Evolutionary conservation across 331 rosid species (phyloP), one percentile per base, ranked within the genome.

Genomic region (Malus hybrid): DNA sequence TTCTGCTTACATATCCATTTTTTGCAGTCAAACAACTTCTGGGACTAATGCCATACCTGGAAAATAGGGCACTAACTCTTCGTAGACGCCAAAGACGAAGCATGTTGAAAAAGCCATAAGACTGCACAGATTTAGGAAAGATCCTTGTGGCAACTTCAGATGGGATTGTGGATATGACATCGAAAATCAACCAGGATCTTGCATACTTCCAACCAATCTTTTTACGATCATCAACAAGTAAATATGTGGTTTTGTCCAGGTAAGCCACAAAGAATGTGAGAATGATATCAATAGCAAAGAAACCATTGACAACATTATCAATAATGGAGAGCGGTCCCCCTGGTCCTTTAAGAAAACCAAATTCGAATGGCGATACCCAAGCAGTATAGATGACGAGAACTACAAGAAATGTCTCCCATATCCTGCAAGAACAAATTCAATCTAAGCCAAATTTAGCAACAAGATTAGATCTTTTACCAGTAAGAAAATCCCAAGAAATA

Each of bases 61-160:
- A 88, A 79, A 95, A 95, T 56, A 95, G 62, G 39, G 93, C 87
- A 56, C 99, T 89, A 28, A 95, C 97, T 83, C 99, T 88, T 63
- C 99, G 82, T 19, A 95, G 93, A 83, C 99, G 99, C 99, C 99
- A 95, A 15, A 95, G 93, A 22, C 99, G 89, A 55, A 95, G 96
- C 97, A 95, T 92, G 78, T 92, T 92, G 87, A 90, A 95, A 68
- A 92, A 70, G 13, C 97, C 97, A 81, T 92, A 90, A 1, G 92
- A 72, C 70, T 75, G 80, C 19, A 92, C 71, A 46, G 91, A 83
- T 1, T 86, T 18, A 63, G 93, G 91, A 13, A 87, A 84, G 19
- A 95, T 69, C 50, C 77, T 88, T 7, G 8, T 76, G 62, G 82
- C 91, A 82, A 92, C 86, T 78, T 95, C 99, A 0, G 97, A 85